Percentiles rank a stretch among this genome's conserved stretches.
Evolutionary conservation across 192 early-diverging fungal genomes (phyloP).

Genomic region (Coemansia sp.): DNA sequence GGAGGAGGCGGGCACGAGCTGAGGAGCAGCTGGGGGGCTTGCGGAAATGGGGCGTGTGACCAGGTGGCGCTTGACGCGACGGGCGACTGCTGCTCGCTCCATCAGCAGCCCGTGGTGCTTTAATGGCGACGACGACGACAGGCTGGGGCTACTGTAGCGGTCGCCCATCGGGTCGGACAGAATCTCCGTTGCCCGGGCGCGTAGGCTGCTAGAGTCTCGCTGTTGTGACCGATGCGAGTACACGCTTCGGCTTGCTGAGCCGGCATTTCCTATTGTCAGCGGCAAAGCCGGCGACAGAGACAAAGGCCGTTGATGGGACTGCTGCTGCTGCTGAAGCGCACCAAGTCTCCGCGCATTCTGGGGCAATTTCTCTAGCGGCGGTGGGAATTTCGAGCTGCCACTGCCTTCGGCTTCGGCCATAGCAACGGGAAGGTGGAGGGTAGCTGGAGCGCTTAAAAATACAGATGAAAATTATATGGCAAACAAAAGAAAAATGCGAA

Average conservation of each 20-base stretch:
- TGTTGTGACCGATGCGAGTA: slow-evolving; percentile 1
- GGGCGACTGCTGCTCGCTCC: slow-evolving; percentile 59
- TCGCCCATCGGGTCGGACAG: neutral
- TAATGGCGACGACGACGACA: slow-evolving; percentile 20
- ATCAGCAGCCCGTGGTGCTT: slow-evolving; percentile 16
- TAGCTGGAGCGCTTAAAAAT: neutral
- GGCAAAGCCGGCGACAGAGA: neutral
- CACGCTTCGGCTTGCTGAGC: neutral
- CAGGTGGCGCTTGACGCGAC: slow-evolving; percentile 71
- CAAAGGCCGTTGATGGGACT: neutral
- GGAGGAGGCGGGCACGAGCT: neutral
- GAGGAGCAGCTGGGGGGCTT: neutral
- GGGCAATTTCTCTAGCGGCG: slow-evolving; percentile 11
- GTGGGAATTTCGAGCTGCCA: neutral
- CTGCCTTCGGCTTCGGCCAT: slow-evolving; percentile 8
- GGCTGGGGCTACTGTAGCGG: slow-evolving; percentile 11
- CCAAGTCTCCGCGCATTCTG: slow-evolving; percentile 18
- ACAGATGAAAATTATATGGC: neutral
- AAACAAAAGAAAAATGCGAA: neutral
- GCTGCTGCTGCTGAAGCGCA: neutral
- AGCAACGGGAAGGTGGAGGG: neutral
- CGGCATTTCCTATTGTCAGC: neutral
- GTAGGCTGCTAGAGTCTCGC: neutral
- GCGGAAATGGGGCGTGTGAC: slow-evolving; percentile 59
- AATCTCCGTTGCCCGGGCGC: slow-evolving; percentile 15